Evolutionary conservation across 192 early-diverging fungal genomes (phyloP).

Genomic region (Coemansia sp.): DNA sequence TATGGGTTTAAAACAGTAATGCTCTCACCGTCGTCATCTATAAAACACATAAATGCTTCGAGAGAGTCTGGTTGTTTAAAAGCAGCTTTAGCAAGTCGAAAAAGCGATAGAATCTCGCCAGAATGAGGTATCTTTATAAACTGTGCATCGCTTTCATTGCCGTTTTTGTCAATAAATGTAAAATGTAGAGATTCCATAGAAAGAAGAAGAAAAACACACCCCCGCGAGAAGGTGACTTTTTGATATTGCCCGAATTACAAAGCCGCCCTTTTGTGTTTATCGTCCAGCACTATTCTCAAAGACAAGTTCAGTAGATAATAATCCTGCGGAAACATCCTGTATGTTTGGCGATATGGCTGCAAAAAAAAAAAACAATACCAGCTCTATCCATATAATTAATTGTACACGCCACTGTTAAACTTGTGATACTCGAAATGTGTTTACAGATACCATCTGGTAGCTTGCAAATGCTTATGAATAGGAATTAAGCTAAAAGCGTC

Average conservation of each 20-base stretch:
- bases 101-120: not conserved
- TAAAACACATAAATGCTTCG: not conserved
- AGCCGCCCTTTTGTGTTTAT: too few relatives aligned
- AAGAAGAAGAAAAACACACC: too few relatives aligned
- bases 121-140: too few relatives aligned
- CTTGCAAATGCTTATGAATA: not conserved
- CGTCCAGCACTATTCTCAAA: not conserved
- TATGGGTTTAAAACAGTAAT: not conserved
- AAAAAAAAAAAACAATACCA: too few relatives aligned
- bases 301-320: not conserved
- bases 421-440: not conserved
- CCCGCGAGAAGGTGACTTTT: too few relatives aligned
- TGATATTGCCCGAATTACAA: too few relatives aligned
- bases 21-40: not conserved
- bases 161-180: too few relatives aligned
- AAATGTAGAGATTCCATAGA: too few relatives aligned
- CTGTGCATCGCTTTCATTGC: too few relatives aligned
- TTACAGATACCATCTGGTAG: not conserved
- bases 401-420: not conserved
- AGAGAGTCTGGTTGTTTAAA: not conserved
- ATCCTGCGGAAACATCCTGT: not conserved
- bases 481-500: too few relatives aligned
- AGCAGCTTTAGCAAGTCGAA: not conserved
- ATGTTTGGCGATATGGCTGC: too few relatives aligned
- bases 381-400: not conserved